Evolutionary conservation across 1,284 basidiomycete species (phyloP).

Genomic region (Ganoderma sinense): DNA sequence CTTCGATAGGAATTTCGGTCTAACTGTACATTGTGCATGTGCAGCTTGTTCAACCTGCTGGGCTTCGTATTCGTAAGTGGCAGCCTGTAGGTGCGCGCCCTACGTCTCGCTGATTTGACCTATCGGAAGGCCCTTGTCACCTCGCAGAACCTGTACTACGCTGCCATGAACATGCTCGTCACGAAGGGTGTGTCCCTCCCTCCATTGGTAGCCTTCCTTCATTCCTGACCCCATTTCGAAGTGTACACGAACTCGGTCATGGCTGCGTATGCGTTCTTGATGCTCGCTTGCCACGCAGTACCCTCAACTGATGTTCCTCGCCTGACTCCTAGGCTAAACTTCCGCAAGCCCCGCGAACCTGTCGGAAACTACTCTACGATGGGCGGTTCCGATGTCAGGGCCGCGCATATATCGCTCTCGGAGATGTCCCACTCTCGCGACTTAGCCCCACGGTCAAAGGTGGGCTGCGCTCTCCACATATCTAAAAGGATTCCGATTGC

Average conservation of each 20-base stretch:
- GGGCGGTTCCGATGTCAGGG: background rate
- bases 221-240: background rate
- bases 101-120: background rate
- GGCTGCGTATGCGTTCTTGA: background rate
- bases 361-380: background rate
- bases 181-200: background rate
- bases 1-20: background rate
- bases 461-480: no score
- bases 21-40: background rate
- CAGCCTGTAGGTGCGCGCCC: background rate
- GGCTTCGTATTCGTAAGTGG: background rate
- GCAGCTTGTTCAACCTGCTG: background rate
- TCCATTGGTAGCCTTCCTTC: background rate
- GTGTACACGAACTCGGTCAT: background rate
- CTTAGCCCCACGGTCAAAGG: background rate
- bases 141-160: background rate
- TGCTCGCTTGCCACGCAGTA: no score
- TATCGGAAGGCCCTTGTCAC: background rate
- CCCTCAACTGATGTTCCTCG: background rate
- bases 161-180: background rate
- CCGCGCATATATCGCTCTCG: background rate
- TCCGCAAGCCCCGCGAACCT: background rate
- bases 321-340: background rate
- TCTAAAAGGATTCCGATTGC: no score
- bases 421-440: background rate